Evolutionary conservation across 257 asterid species (phyloP), one percentile per base, ranked within the genome.

Genomic region (Solanum pimpinellifolium): DNA sequence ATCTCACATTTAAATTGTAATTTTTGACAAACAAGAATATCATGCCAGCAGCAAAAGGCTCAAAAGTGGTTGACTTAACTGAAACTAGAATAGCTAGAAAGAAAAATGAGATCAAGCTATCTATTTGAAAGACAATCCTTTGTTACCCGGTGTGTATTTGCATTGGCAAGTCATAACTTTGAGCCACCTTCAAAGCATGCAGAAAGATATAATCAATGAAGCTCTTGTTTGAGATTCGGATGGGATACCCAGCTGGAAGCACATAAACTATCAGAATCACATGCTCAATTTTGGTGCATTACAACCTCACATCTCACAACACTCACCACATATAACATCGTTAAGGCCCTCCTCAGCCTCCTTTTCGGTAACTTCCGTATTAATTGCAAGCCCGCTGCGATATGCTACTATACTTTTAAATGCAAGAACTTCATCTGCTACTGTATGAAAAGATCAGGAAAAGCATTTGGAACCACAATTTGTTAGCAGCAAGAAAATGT

Each of bases 121-220:
- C 14, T 60, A 41, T 68, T 75, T 47, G 68, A 47, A 29, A 47
- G 39, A 80, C 11, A 27, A 27, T 16, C 68, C 14, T 72, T 47
- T 25, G 84, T 91, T 94, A 97, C 98, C 99, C 99, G 13, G 99
- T 94, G 91, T 97, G 99, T 62, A 97, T 95, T 93, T 97, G 99
- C 92, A 97, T 88, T 37, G 99, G 98, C 90, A 97, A 89, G 94
- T 90, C 95, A 88, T 92, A 92, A 87, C 66, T 56, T 90, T 89
- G 93, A 85, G 98, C 98, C 83, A 97, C 93, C 93, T 97, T 98
- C 93, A 95, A 86, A 77, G 98, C 97, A 73, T 84, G 89, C 76
- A 88, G 62, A 92, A 97, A 95, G 89, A 95, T 88, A 91, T 97
- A 86, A 92, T 97, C 98, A 85, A 94, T 90, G 66, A 97, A 94